Conservation (phyloP, 306 rosid genomes). For the Myrica gale region DNA sequence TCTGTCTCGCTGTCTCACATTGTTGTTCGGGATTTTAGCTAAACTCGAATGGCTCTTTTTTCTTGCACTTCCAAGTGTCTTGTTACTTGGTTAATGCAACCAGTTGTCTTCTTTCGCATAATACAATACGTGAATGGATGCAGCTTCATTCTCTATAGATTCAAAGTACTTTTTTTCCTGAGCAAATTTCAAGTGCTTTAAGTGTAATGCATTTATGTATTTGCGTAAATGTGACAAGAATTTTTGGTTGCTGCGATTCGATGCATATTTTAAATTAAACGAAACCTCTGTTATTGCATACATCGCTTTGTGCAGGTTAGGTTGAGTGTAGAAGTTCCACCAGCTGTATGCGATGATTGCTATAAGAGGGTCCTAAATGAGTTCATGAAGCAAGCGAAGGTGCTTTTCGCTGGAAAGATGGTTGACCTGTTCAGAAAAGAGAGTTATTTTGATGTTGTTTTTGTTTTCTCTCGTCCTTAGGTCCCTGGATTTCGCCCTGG, state of each 20-base stretch:
- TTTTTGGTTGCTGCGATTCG: neutral
- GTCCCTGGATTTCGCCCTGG: slow-evolving; percentile 90
- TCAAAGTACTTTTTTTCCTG: neutral
- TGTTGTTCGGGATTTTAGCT: neutral
- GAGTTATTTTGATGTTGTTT: slow-evolving; percentile 21
- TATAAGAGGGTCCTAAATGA: slow-evolving; percentile 60
- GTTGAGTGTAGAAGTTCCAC: slow-evolving; percentile 77
- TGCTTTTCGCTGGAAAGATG: slow-evolving; percentile 17
- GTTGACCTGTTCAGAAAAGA: slow-evolving; percentile 10
- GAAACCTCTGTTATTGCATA: neutral
- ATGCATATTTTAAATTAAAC: neutral
- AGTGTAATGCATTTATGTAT: neutral
- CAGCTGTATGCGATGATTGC: slow-evolving; percentile 77
- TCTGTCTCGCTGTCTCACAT: neutral
- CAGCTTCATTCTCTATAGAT: neutral
- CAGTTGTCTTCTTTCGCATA: neutral
- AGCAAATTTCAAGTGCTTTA: neutral
- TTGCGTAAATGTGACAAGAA: neutral
- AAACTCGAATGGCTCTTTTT: neutral
- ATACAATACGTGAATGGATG: neutral
- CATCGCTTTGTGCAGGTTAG: slow-evolving; percentile 60
- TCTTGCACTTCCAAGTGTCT: neutral
- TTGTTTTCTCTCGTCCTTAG: slow-evolving; percentile 37
- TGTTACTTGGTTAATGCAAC: neutral
- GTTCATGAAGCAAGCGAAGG: slow-evolving; percentile 83